phyloP scores from a whole-genome alignment of 768 basidiomycete species.

The Butyriboletus loyo region DNA sequence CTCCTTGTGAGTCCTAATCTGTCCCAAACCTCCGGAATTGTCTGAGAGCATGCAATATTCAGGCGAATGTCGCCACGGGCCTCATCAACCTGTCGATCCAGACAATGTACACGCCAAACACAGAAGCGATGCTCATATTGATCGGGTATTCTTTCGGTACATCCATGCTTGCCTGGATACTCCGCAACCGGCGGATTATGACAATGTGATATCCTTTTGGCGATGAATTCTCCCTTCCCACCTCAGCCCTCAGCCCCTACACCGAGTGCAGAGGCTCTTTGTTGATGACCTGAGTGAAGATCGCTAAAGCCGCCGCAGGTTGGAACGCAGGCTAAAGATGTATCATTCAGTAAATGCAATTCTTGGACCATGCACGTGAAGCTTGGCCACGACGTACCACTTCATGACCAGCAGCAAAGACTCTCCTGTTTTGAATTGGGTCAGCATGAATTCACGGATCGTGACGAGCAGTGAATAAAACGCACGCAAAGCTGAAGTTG shows the following conservation, averaged over 20 bases:
- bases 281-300: conserved; percentile 54
- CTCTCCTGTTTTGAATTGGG: conserved; percentile 36
- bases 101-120: conserved; percentile 75
- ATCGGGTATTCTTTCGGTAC: conserved; percentile 55
- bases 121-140: conserved; percentile 60
- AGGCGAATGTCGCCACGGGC: conserved; percentile 91
- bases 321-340: conserved; percentile 54
- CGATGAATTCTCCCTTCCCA: not conserved
- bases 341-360: not conserved
- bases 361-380: not conserved
- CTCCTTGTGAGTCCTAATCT: conserved; percentile 57
- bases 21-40: not conserved
- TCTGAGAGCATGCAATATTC: not conserved
- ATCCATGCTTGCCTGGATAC: conserved; percentile 62
- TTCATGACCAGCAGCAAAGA: conserved; percentile 60
- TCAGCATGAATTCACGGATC: not conserved
- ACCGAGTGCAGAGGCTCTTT: conserved; percentile 55
- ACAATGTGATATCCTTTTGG: conserved; percentile 10
- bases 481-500: conserved; percentile 66
- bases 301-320: conserved; percentile 53
- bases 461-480: conserved; percentile 6
- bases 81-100: conserved; percentile 72
- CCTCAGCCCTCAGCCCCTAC: too few species aligned
- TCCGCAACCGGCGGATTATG: conserved; percentile 37
- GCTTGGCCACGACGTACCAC: conserved; percentile 42